Evolutionary conservation across 1,139 yeast genomes (phyloP), one percentile per base, ranked within the genome.

Genomic region (Geotrichum reessii): DNA sequence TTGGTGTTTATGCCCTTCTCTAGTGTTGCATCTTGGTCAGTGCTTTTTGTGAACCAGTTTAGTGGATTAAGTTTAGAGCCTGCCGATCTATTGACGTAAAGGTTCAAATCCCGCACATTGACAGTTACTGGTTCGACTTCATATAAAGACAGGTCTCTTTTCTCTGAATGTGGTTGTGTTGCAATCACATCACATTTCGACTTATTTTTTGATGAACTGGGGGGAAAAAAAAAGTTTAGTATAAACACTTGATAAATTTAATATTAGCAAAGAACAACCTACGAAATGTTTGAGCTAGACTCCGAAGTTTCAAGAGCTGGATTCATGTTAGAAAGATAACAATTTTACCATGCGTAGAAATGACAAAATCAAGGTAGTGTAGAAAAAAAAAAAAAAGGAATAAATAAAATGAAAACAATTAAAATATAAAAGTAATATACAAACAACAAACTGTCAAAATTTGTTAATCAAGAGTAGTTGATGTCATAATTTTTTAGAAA

Each of bases 41-140:
- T 47, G 17, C 25, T 24, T 27, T 53, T 53, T 22, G 51, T 21
- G 22, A 53, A 48, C 56, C 47, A 40, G 19, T 49, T 49, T 46
- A 21, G 44, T 3, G 40, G 37, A 12, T 14, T 42, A 12, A 52
- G 22, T 33, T 27, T 31, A 9, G 37, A 48, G 40, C 31, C 46
- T n/a, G 25, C 24, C 14, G 58, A 40, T 37, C 37, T 55, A 40
- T 24, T 47, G 22, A 52, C 52, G 5, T 47, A 14, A 2, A 56
- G 44, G 24, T 56, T 56, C 50, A 56, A 37, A 49, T 52, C 21
- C n/a, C 59, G 53, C 2, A 56, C 59, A 40, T 37, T 56, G 19
- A 56, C 53, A n/a, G 51, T 7, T 14, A 56, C 59, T 12, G 56
- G 59, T 17, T 56, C 53, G 1, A 56, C 59, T 22, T 42, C 52